Conservation (phyloP, 192 early-diverging fungal genomes). For the Entomortierella beljakovae region DNA sequence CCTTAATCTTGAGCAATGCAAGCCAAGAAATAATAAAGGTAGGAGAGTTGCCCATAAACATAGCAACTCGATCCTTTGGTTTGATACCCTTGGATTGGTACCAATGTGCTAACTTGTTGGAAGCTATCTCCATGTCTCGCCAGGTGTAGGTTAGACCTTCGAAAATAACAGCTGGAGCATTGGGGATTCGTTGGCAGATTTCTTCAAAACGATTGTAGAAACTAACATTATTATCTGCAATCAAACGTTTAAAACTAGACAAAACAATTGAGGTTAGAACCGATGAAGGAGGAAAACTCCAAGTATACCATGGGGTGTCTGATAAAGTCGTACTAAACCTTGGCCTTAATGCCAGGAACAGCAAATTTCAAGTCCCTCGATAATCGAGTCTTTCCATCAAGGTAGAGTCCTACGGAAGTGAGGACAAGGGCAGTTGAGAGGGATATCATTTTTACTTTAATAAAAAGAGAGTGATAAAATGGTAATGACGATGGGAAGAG, state of each 20-base stretch:
- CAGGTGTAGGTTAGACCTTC: conserved; percentile 60
- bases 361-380: conserved; percentile 28
- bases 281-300: background rate
- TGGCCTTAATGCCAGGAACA: conserved; percentile 19
- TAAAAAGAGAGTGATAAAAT: background rate
- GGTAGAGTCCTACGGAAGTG: conserved; percentile 20
- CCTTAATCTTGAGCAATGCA: conserved; percentile 68
- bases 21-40: conserved; percentile 66
- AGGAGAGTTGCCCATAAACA: conserved; percentile 71
- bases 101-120: conserved; percentile 49
- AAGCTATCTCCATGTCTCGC: conserved; percentile 57
- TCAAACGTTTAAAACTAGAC: conserved; percentile 19
- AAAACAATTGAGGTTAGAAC: background rate
- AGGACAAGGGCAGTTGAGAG: conserved; percentile 9
- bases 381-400: conserved; percentile 23
- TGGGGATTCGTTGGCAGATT: conserved; percentile 18
- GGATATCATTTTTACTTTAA: conserved; percentile 9
- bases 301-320: background rate
- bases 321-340: conserved; percentile 5
- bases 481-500: background rate
- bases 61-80: conserved; percentile 57
- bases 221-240: conserved; percentile 30
- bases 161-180: conserved; percentile 47
- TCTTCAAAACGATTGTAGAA: conserved; percentile 44
- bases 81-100: conserved; percentile 29